phyloP scores from a whole-genome alignment of 495 filamentous ascomycete species.

The Neurospora africana region DNA sequence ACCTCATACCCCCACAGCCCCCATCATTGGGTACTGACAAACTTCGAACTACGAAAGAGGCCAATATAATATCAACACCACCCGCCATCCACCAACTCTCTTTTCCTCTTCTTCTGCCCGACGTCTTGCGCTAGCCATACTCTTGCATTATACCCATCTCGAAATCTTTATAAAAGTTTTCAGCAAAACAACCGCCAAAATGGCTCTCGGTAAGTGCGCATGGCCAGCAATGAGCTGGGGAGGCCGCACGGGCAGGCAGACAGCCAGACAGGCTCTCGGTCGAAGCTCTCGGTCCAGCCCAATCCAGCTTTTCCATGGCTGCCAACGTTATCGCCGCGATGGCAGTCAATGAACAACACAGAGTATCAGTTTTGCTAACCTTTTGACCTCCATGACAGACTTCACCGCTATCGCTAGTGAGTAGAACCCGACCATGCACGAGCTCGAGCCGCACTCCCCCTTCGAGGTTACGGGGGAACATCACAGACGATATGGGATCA shows the following conservation, averaged over 20 bases:
- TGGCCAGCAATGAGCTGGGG: not conserved
- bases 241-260: not conserved
- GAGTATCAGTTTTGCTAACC: not conserved
- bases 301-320: not conserved
- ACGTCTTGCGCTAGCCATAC: not conserved
- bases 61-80: slow-evolving; percentile 1
- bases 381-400: slow-evolving; percentile 8
- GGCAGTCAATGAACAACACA: not conserved
- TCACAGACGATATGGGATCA: not conserved
- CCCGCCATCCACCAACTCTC: not conserved
- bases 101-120: not conserved
- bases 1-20: not conserved
- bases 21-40: slow-evolving; percentile 17
- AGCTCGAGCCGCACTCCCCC: not conserved
- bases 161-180: not conserved
- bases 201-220: not conserved
- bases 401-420: slow-evolving; percentile 17
- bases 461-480: slow-evolving; percentile 1
- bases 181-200: slow-evolving; percentile 7
- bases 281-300: not conserved
- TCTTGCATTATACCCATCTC: not conserved
- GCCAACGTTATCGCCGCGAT: not conserved
- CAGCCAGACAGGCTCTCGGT: slow-evolving; percentile 4
- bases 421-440: slow-evolving; percentile 6
- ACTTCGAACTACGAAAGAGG: slow-evolving; percentile 6